A percentile compares a stretch with the other conserved stretches of the same genome.
phyloP scores from a whole-genome alignment of 805 yeast genomes.

The Nakazawaea ambrosiae region DNA sequence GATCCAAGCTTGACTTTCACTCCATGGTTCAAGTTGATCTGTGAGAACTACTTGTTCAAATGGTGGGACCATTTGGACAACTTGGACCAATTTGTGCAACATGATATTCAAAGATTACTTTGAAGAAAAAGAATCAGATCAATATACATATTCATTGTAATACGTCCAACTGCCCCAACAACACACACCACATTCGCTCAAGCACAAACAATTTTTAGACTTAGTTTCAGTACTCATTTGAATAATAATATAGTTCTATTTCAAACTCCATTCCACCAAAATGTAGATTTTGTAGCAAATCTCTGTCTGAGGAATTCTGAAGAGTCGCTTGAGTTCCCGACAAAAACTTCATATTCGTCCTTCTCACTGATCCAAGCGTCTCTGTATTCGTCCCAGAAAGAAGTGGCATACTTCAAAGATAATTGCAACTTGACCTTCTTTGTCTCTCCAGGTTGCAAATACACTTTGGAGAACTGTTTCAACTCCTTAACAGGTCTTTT shows the following conservation, averaged over 20 bases:
- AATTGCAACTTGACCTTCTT: slow-evolving; percentile 29
- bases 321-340: slow-evolving; percentile 29
- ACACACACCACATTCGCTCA: background rate
- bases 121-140: slow-evolving; percentile 13
- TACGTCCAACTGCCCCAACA: too few species aligned
- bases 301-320: slow-evolving; percentile 1
- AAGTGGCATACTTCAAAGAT: slow-evolving; percentile 42
- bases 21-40: slow-evolving; percentile 97
- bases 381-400: slow-evolving; percentile 44
- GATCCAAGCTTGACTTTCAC: slow-evolving; percentile 66
- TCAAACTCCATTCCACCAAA: slow-evolving; percentile 12
- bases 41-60: slow-evolving; percentile 80
- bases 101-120: slow-evolving; percentile 43
- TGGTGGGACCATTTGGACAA: slow-evolving; percentile 86
- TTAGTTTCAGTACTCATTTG: background rate
- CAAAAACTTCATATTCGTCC: slow-evolving; percentile 42
- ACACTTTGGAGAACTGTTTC: slow-evolving; percentile 48
- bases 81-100: slow-evolving; percentile 41
- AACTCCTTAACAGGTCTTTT: slow-evolving; percentile 56
- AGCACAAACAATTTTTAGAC: too few species aligned
- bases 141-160: background rate
- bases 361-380: slow-evolving; percentile 44
- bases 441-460: slow-evolving; percentile 36
- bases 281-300: slow-evolving; percentile 8
- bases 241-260: slow-evolving; percentile 19